Base-by-base conservation (phyloP, 805 yeast species). In the Candida hungchunana region DNA sequence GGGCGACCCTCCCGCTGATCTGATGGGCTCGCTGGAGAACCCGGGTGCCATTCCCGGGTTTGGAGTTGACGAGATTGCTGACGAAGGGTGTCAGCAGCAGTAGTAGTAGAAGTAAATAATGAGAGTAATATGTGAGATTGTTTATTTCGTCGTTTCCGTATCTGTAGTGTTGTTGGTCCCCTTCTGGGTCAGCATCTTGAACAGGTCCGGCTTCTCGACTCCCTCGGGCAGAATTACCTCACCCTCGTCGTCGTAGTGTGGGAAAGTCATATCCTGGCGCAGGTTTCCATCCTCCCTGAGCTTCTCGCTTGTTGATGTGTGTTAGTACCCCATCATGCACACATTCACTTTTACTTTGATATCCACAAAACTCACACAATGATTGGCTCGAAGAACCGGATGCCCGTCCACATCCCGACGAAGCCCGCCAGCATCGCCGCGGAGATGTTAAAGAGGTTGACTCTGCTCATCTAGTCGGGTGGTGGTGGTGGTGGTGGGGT, bases 1-100 rank as follows among this genome's bases (percentile, higher is more conserved):
- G 20, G 94, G 95, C 0, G 78, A 84, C 52, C 94, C 94, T 2
- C 95, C 95, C 5, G 56, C 70, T 11, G 95, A 83, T 34, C 64
- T 86, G 24, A 75, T 81, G 42, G 84, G 82, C 18, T 80, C 73
- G 21, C 43, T 64, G 67, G 30, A 64, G 61, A 38, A 71, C n/a
- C n/a, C n/a, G 63, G 33, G 27, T 7, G 57, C 51, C n/a, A 41
- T 44, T 21, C 60, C 60, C 10, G 70, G 65, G 15, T 55, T 75
- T 41, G 75, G 67, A 26, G n/a, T 51, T 7, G 53, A 48, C 26
- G 48, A 51, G 28, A 72, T 73, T 29, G 12, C 77, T 36, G 80
- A 77, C 42, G 77, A 75, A 34, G 71, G 73, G 2, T 78, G 85
- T 53, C 46, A 47, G 28, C 56, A 50, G 31, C 53, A 48, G 28